A percentile compares a stretch with the other conserved stretches of the same genome.
phyloP scores from a whole-genome alignment of 140 eudicot species.

The Stevia rebaudiana region DNA sequence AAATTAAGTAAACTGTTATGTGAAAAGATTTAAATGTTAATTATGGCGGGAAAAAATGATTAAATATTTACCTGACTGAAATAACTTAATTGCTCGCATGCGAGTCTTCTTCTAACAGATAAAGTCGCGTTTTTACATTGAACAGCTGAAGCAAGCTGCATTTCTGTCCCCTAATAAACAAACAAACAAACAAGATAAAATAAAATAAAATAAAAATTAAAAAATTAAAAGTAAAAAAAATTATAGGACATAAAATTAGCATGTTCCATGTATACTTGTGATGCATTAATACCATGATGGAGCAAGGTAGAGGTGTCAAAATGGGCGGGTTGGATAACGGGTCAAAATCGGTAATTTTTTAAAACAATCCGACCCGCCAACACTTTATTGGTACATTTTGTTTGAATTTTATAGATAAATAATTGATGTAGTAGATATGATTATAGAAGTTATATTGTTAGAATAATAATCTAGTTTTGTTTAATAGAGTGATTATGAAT shows the following conservation, averaged over 20 bases:
- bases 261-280: neutral
- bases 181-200: too few relatives aligned
- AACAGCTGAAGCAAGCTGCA: constrained; percentile 88
- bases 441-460: neutral
- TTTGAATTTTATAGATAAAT: neutral
- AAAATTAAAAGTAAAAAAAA: too few relatives aligned
- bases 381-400: neutral
- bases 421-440: neutral
- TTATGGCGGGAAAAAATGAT: neutral
- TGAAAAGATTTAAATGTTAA: neutral
- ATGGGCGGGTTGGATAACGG: neutral
- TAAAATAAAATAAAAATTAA: too few relatives aligned
- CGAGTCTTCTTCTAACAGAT: constrained; percentile 86
- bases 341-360: neutral
- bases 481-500: constrained; percentile 1
- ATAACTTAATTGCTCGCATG: constrained; percentile 76
- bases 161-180: constrained; percentile 73
- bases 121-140: constrained; percentile 78
- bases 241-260: too few relatives aligned
- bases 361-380: neutral
- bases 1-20: neutral
- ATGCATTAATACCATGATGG: neutral
- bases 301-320: neutral
- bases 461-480: neutral
- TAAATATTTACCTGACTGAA: constrained; percentile 49